phyloP scores from a whole-genome alignment of 2,329 filamentous ascomycete species.

The Talaromyces rugulosus region DNA sequence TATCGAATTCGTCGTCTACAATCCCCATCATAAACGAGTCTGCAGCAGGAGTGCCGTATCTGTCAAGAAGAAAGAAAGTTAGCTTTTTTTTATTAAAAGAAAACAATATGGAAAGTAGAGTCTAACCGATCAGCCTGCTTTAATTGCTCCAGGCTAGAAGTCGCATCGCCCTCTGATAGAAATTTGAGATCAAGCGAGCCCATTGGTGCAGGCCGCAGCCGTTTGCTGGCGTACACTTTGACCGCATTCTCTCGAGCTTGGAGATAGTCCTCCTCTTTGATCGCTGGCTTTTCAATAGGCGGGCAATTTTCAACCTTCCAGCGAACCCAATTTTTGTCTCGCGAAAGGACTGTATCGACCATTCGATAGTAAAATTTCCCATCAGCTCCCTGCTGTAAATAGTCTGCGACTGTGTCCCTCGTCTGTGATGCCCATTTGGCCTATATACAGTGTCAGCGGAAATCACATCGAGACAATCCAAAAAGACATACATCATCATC shows the following conservation, averaged over 20 bases:
- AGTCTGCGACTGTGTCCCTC: constrained; percentile 73
- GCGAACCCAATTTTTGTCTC: constrained; percentile 97
- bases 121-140: constrained; percentile 56
- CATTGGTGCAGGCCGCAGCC: constrained; percentile 63
- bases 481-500: constrained; percentile 69
- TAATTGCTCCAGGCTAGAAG: constrained; percentile 63
- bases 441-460: constrained; percentile 40
- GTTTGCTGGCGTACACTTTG: constrained; percentile 66
- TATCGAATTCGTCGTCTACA: constrained; percentile 75
- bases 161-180: constrained; percentile 62
- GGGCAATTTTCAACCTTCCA: constrained; percentile 97
- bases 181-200: constrained; percentile 75
- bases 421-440: constrained; percentile 79
- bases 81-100: not conserved
- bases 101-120: not conserved
- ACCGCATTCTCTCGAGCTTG: constrained; percentile 64
- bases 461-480: not conserved
- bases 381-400: constrained; percentile 74
- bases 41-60: constrained; percentile 66
- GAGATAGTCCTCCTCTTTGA: constrained; percentile 65
- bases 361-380: constrained; percentile 94
- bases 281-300: constrained; percentile 70
- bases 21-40: constrained; percentile 70
- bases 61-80: constrained; percentile 31
- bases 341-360: constrained; percentile 90